phyloP scores from a whole-genome alignment of 1,139 yeast genomes.

The Lodderomyces jiufengensis region DNA sequence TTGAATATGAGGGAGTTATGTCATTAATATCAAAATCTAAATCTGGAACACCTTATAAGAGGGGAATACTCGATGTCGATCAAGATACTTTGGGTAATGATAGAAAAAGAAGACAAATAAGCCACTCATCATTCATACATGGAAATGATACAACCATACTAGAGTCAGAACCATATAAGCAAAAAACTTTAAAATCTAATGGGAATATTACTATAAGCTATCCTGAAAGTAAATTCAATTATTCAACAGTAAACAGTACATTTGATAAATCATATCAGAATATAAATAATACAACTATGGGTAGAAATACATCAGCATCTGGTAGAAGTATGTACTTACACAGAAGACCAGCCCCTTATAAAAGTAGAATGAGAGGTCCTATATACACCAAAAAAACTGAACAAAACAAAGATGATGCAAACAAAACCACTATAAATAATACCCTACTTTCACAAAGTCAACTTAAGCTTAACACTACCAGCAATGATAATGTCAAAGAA shows the following conservation, averaged over 20 bases:
- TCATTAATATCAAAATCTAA: conserved; percentile 43
- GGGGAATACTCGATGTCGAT: conserved; percentile 1
- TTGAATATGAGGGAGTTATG: conserved; percentile 83
- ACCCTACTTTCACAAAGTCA: not conserved
- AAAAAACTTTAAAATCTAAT: conserved; percentile 10
- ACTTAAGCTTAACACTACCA: too few species aligned
- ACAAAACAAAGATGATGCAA: conserved; percentile 7
- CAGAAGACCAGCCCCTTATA: conserved; percentile 63
- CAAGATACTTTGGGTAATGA: not conserved
- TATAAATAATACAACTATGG: conserved; percentile 14
- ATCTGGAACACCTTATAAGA: conserved; percentile 10
- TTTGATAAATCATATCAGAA: conserved; percentile 21
- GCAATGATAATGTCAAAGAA: conserved; percentile 1
- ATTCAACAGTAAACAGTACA: conserved; percentile 30
- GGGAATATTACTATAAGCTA: conserved; percentile 23
- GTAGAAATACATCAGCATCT: conserved; percentile 27
- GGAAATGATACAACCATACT: conserved; percentile 3
- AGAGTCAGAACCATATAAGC: conserved; percentile 12
- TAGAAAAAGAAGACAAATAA: conserved; percentile 6
- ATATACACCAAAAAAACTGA: conserved; percentile 14
- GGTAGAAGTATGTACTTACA: conserved; percentile 60
- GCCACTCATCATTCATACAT: not conserved
- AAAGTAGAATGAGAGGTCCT: conserved; percentile 43
- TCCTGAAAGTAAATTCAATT: conserved; percentile 40
- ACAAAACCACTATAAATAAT: not conserved